These are phyloP conservation scores for Lentinus tigrinus DNA, from an alignment of 768 basidiomycete genomes.

Conservation along the genomic window DNA sequence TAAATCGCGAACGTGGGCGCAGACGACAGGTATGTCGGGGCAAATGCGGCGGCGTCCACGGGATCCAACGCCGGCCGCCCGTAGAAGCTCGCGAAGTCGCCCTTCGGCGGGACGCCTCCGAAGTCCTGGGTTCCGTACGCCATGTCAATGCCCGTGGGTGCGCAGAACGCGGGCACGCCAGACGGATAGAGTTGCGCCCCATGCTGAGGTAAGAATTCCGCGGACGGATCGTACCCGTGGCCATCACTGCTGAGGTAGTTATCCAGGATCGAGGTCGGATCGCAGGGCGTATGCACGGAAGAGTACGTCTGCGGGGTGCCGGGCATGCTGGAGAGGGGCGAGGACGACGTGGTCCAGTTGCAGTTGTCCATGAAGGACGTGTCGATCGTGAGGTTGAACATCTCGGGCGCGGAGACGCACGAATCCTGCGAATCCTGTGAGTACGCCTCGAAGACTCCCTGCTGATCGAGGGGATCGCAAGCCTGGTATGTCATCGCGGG, in stretches of 20 bases:
- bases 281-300: slow-evolving; percentile 9
- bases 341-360: slow-evolving; percentile 19
- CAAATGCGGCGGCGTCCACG: slow-evolving; percentile 14
- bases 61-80: slow-evolving; percentile 15
- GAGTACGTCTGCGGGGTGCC: slow-evolving; percentile 23
- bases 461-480: slow-evolving; percentile 22
- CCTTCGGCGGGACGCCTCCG: slow-evolving; percentile 5
- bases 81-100: slow-evolving; percentile 21
- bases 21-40: slow-evolving; percentile 14
- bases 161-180: slow-evolving; percentile 10
- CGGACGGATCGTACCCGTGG: slow-evolving; percentile 16
- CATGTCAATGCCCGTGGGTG: slow-evolving; percentile 7
- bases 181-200: slow-evolving; percentile 1
- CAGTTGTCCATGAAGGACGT: slow-evolving; percentile 19
- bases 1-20: slow-evolving; percentile 24
- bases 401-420: slow-evolving; percentile 8
- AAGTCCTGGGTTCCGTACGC: slow-evolving; percentile 14
- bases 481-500: slow-evolving; percentile 12
- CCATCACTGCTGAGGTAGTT: slow-evolving; percentile 6
- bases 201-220: slow-evolving; percentile 22
- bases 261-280: slow-evolving; percentile 8
- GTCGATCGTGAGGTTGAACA: slow-evolving; percentile 20
- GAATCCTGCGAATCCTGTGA: slow-evolving; percentile 11
- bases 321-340: slow-evolving; percentile 27
- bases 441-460: slow-evolving; percentile 20